Evolutionary conservation across 2,329 filamentous ascomycete species (phyloP).

Genomic region (Aspergillus japonicus): DNA sequence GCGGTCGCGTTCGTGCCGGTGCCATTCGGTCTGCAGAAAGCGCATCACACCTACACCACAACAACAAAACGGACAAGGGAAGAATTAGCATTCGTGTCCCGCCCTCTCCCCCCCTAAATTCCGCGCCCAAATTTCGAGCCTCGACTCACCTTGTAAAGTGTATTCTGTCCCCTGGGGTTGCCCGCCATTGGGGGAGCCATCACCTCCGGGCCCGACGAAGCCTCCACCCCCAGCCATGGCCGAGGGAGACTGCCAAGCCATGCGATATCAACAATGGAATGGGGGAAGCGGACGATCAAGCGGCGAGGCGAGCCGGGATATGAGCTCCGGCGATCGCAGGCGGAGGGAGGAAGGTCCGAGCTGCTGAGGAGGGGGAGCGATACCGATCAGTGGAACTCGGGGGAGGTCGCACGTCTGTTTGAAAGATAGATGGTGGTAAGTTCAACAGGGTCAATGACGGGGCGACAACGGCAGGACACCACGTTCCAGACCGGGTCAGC

Average conservation of each 20-base stretch:
- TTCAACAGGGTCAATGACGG: constrained; percentile 13
- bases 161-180: constrained; percentile 67
- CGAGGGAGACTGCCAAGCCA: constrained; percentile 71
- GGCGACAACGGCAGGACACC: constrained; percentile 25
- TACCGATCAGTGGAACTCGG: not conserved
- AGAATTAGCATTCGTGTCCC: constrained; percentile 21
- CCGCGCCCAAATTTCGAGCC: not conserved
- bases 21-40: constrained; percentile 98
- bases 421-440: constrained; percentile 22
- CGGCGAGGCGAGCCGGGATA: constrained; percentile 1
- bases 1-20: constrained; percentile 93
- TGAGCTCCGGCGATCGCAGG: constrained; percentile 6
- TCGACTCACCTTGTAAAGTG: constrained; percentile 64
- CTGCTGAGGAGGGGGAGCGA: constrained; percentile 6
- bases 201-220: constrained; percentile 47
- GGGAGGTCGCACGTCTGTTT: constrained; percentile 16
- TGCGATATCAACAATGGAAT: constrained; percentile 35
- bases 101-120: no score
- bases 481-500: constrained; percentile 24
- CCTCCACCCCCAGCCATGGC: constrained; percentile 59
- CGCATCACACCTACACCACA: constrained; percentile 80
- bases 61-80: constrained; percentile 1
- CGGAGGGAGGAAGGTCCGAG: not conserved
- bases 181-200: constrained; percentile 43
- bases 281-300: not conserved